phyloP scores from a whole-genome alignment of 2,329 filamentous ascomycete species.

The Colletotrichum filicis region DNA sequence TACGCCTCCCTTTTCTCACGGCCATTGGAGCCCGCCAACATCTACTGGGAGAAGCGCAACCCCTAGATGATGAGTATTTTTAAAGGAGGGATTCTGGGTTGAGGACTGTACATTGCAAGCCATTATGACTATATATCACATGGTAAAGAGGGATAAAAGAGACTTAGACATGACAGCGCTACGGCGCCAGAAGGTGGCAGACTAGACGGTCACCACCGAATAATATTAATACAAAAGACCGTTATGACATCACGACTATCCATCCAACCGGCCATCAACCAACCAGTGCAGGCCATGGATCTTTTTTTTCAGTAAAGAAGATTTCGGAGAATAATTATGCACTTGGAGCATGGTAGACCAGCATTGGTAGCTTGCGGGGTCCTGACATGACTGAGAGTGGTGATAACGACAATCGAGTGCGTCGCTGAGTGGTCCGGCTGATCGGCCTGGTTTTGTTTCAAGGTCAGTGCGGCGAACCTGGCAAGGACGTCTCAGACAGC shows the following conservation, averaged over 20 bases:
- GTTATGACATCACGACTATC: constrained; percentile 26
- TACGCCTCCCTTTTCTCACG: constrained; percentile 79
- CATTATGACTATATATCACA: constrained; percentile 22
- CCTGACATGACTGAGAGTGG: background rate
- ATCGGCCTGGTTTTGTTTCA: constrained; percentile 25
- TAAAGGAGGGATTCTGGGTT: background rate
- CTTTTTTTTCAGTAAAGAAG: background rate
- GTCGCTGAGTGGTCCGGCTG: constrained; percentile 10
- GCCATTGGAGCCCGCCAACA: constrained; percentile 75
- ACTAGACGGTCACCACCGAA: constrained; percentile 8
- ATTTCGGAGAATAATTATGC: background rate
- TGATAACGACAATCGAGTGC: constrained; percentile 6
- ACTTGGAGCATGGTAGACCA: background rate
- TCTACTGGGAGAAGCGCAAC: constrained; percentile 80
- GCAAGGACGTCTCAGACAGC: constrained; percentile 26
- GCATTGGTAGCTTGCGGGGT: background rate
- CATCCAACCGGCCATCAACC: background rate
- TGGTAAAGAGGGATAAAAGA: constrained; percentile 13
- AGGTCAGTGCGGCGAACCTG: constrained; percentile 26
- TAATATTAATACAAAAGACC: constrained; percentile 34
- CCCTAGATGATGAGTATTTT: background rate
- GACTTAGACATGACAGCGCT: constrained; percentile 31
- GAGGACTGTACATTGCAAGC: constrained; percentile 23
- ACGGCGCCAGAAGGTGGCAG: constrained; percentile 11
- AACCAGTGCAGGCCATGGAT: background rate